Conservation (phyloP, 257 asterid genomes). For the Marsdenia floribunda region DNA sequence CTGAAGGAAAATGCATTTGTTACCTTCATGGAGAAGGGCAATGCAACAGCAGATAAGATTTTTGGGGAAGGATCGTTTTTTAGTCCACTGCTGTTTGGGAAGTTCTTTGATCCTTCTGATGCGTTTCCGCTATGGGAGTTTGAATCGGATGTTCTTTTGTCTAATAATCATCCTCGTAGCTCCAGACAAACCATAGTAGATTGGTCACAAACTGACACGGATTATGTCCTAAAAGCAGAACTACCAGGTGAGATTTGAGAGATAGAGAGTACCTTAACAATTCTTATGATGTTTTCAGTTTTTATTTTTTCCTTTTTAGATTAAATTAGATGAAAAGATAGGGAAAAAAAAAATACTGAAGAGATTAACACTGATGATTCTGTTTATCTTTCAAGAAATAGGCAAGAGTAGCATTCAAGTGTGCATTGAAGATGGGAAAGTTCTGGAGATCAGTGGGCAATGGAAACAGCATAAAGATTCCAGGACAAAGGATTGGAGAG, state of each 20-base stretch:
- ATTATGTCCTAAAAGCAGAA: slow-evolving; percentile 52
- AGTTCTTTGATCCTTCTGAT: slow-evolving; percentile 90
- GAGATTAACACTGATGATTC: not conserved
- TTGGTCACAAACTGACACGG: slow-evolving; percentile 58
- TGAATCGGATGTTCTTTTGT: slow-evolving; percentile 45
- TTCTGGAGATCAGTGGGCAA: slow-evolving; percentile 57
- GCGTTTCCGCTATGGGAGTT: slow-evolving; percentile 93
- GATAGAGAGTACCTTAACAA: no score
- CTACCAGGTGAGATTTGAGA: slow-evolving; percentile 44
- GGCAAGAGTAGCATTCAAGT: slow-evolving; percentile 36
- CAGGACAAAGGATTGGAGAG: slow-evolving; percentile 47
- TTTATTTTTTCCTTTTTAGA: no score
- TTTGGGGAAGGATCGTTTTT: slow-evolving; percentile 53
- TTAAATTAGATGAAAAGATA: no score
- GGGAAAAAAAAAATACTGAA: not conserved
- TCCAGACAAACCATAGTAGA: slow-evolving; percentile 39
- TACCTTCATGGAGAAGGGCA: slow-evolving; percentile 36
- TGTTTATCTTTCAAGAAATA: slow-evolving; percentile 19
- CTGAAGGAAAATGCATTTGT: slow-evolving; percentile 56
- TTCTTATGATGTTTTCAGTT: not conserved
- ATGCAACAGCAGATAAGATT: slow-evolving; percentile 29
- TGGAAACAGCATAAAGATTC: slow-evolving; percentile 38
- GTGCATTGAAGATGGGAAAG: slow-evolving; percentile 48
- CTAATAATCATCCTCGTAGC: slow-evolving; percentile 12
- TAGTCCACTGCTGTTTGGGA: slow-evolving; percentile 71